Evolutionary conservation across 306 rosid species (phyloP).

Genomic region (Prunus dulcis): DNA sequence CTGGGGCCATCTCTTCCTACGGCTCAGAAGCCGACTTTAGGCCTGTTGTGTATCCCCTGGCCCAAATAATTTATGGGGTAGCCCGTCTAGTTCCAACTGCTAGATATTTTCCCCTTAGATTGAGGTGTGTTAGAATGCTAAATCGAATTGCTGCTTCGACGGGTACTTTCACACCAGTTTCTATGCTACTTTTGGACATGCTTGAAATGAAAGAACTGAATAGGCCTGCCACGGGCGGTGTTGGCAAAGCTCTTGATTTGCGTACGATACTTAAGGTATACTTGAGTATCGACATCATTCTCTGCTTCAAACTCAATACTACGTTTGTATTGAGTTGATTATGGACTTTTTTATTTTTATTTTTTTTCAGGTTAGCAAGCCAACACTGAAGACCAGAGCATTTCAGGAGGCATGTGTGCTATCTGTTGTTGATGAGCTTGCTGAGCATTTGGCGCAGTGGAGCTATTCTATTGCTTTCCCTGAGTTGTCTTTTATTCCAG

Average conservation of each 20-base stretch:
- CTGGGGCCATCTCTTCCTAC: conserved; percentile 71
- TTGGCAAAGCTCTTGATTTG: conserved; percentile 86
- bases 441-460: conserved; percentile 88
- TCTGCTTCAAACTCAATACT: background rate
- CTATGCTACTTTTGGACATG: conserved; percentile 92
- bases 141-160: conserved; percentile 71
- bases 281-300: background rate
- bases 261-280: conserved; percentile 71
- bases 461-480: conserved; percentile 84
- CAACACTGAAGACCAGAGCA: conserved; percentile 79
- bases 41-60: conserved; percentile 86
- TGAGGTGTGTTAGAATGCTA: conserved; percentile 81
- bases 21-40: conserved; percentile 68
- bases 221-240: conserved; percentile 76
- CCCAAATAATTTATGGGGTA: conserved; percentile 82
- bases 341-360: background rate
- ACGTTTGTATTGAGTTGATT: conserved; percentile 8
- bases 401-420: conserved; percentile 94
- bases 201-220: conserved; percentile 94
- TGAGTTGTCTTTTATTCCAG: conserved; percentile 80
- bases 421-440: conserved; percentile 86
- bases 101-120: conserved; percentile 76
- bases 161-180: conserved; percentile 66
- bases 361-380: conserved; percentile 73
- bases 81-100: conserved; percentile 93